Conservation (phyloP, 176 grass and related monocot genomes). For the Hsuehochloa calcarea region DNA sequence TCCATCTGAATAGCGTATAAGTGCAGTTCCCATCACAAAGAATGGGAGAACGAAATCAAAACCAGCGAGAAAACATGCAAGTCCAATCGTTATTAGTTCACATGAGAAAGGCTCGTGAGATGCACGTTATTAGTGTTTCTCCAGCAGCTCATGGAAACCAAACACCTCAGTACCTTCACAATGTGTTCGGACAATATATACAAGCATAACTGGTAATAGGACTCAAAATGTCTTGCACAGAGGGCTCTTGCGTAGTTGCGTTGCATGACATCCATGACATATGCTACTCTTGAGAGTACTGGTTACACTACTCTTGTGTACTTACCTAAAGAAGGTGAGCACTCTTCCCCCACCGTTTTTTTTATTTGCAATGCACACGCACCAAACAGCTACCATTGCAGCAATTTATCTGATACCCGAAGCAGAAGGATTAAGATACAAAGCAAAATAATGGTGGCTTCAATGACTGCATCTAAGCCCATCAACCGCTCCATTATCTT, state of each 20-base stretch:
- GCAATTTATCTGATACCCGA: conserved; percentile 38
- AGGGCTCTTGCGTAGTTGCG: no score
- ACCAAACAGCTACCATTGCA: conserved; percentile 18
- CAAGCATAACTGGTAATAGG: not conserved
- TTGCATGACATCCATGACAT: not conserved
- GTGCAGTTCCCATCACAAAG: not conserved
- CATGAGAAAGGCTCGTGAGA: not conserved
- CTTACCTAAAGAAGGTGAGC: not conserved
- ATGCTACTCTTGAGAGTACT: not conserved
- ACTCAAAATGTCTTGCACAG: not conserved
- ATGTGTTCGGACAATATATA: not conserved
- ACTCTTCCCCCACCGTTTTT: no score
- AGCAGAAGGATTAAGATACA: conserved; percentile 42
- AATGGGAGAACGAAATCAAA: not conserved
- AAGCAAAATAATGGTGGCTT: conserved; percentile 42
- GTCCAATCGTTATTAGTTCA: not conserved
- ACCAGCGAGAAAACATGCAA: no score
- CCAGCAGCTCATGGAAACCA: not conserved
- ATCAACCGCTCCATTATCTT: conserved; percentile 19
- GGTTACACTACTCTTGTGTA: not conserved
- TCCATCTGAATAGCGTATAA: not conserved
- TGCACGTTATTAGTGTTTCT: not conserved
- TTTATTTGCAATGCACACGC: conserved; percentile 23
- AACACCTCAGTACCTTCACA: not conserved
- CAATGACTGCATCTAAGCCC: conserved; percentile 40